phyloP scores from a whole-genome alignment of 352 stramenopile genomes.

The Blastocystis sp. region DNA sequence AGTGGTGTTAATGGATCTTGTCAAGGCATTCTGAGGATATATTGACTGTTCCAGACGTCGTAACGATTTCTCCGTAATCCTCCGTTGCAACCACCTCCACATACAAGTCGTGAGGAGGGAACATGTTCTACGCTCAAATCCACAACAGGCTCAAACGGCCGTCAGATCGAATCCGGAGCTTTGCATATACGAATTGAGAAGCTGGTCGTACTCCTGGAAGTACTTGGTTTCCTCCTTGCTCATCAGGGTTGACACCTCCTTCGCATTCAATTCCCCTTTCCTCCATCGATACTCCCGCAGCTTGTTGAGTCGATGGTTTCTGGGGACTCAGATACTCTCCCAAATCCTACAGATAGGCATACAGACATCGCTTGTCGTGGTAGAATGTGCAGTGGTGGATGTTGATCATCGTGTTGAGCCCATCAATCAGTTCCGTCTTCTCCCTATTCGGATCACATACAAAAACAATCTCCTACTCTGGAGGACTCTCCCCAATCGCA shows the following conservation, averaged over 20 bases:
- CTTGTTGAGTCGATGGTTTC: slow-evolving; percentile 3
- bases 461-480: background rate
- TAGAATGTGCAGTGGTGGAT: slow-evolving; percentile 27
- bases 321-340: background rate
- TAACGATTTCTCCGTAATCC: slow-evolving; percentile 34
- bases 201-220: slow-evolving; percentile 29
- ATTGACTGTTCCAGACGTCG: slow-evolving; percentile 16
- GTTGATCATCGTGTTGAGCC: slow-evolving; percentile 24
- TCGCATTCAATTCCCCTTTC: background rate
- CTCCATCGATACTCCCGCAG: slow-evolving; percentile 18
- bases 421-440: background rate
- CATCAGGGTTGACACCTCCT: background rate
- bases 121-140: slow-evolving; percentile 1
- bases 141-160: background rate
- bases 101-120: slow-evolving; percentile 7
- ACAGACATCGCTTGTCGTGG: slow-evolving; percentile 27
- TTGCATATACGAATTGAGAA: slow-evolving; percentile 27
- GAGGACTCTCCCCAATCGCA: background rate
- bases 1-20: background rate
- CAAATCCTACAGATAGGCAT: slow-evolving; percentile 28
- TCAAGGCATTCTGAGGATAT: slow-evolving; percentile 16
- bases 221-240: slow-evolving; percentile 34
- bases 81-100: slow-evolving; percentile 9
- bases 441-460: background rate
- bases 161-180: slow-evolving; percentile 13